phyloP scores from a whole-genome alignment of 2,329 filamentous ascomycete species.

The Dothistroma septosporum region DNA sequence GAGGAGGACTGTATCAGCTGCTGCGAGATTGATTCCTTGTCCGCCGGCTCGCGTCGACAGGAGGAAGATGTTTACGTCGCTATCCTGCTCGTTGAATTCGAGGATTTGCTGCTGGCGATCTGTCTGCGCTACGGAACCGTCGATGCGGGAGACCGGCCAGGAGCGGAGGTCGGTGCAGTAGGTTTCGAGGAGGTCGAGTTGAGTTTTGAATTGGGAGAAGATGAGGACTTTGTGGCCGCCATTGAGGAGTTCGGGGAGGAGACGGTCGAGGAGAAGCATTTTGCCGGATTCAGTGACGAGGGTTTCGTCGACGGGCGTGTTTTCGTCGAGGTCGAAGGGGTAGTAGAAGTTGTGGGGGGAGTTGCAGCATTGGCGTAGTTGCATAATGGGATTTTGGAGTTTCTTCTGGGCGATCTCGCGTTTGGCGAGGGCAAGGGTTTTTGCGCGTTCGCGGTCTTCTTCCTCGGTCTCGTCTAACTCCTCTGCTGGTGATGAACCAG shows the following conservation, averaged over 20 bases:
- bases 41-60: constrained; percentile 88
- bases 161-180: constrained; percentile 73
- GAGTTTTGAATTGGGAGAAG: constrained; percentile 94
- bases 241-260: constrained; percentile 70
- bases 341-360: constrained; percentile 96
- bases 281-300: constrained; percentile 88
- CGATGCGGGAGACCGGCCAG: constrained; percentile 85
- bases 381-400: constrained; percentile 86
- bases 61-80: constrained; percentile 65
- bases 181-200: constrained; percentile 83
- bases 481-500: constrained; percentile 44
- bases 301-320: constrained; percentile 65
- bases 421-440: constrained; percentile 73
- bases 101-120: constrained; percentile 48
- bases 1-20: constrained; percentile 86
- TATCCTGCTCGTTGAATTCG: constrained; percentile 45
- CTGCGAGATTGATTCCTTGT: constrained; percentile 89
- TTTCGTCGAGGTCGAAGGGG: constrained; percentile 64
- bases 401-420: constrained; percentile 88
- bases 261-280: constrained; percentile 86
- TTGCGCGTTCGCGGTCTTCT: constrained; percentile 62
- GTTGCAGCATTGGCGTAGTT: constrained; percentile 87
- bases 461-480: constrained; percentile 40
- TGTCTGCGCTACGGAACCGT: constrained; percentile 74
- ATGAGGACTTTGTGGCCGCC: constrained; percentile 86